These are phyloP conservation scores for Spencermartinsiella ligniputridi DNA, from an alignment of 1,139 yeast species.

Conservation along the genomic window DNA sequence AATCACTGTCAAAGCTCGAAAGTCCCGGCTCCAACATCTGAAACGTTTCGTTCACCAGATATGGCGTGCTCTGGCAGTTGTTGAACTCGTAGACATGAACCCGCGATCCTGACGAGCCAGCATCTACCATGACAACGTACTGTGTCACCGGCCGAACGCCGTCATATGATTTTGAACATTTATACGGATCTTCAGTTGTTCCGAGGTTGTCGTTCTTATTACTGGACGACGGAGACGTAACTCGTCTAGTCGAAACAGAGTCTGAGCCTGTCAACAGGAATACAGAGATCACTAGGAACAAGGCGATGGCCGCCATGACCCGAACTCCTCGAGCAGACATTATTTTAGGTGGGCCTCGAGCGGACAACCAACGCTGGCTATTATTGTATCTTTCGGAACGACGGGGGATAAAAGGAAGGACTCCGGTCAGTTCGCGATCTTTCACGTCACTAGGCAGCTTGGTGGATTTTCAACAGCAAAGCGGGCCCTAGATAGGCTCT, in stretches of 20 bases:
- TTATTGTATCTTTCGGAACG: not conserved
- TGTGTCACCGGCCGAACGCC: conserved; percentile 39
- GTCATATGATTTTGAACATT: conserved; percentile 33
- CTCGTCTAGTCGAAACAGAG: not conserved
- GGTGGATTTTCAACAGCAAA: not conserved
- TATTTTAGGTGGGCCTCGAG: not conserved
- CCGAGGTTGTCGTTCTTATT: not conserved
- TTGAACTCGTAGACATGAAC: conserved; percentile 90
- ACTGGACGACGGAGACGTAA: not conserved
- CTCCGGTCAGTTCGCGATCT: not conserved
- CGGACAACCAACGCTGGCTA: no score
- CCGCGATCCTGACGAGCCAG: conserved; percentile 96
- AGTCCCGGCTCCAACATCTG: conserved; percentile 91
- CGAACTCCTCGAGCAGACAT: conserved; percentile 2
- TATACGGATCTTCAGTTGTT: conserved; percentile 14
- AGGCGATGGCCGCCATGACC: not conserved
- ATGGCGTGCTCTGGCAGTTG: conserved; percentile 76
- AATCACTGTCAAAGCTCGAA: conserved; percentile 76
- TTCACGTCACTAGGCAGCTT: not conserved
- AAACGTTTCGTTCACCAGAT: conserved; percentile 70
- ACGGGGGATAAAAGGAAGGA: not conserved
- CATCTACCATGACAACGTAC: conserved; percentile 89
- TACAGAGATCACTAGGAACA: not conserved
- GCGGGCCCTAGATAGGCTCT: no score
- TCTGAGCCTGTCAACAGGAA: not conserved